These are phyloP conservation scores for Syzygium oleosum DNA, from an alignment of 345 rosid genomes.

Conservation along the genomic window DNA sequence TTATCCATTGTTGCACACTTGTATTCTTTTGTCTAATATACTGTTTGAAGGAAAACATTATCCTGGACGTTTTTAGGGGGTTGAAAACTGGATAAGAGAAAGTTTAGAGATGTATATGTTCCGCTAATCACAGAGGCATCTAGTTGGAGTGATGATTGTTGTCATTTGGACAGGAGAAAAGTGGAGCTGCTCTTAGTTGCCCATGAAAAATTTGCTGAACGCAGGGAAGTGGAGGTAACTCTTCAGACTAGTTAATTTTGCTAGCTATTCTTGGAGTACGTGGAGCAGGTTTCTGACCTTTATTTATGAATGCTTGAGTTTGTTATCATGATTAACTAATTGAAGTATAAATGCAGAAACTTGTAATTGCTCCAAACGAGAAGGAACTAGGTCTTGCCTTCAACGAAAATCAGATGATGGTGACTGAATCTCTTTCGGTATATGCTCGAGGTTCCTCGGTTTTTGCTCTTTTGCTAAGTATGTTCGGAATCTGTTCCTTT, in stretches of 20 bases:
- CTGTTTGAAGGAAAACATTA: not conserved
- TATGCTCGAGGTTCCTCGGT: not conserved
- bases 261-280: too few relatives aligned
- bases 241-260: not conserved
- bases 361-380: constrained; percentile 62
- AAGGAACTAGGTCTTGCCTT: constrained; percentile 83
- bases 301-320: too few relatives aligned
- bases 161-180: too few relatives aligned
- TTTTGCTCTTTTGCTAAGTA: not conserved
- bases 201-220: too few relatives aligned
- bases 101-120: not conserved
- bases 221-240: constrained; percentile 69
- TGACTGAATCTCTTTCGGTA: constrained; percentile 40
- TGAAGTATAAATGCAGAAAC: constrained; percentile 36
- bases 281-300: too few relatives aligned
- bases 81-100: not conserved
- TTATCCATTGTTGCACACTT: not conserved
- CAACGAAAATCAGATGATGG: constrained; percentile 59
- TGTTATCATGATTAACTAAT: too few relatives aligned
- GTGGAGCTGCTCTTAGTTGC: too few relatives aligned
- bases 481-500: not conserved
- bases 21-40: not conserved
- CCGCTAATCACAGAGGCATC: not conserved
- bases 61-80: not conserved
- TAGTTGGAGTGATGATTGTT: not conserved